These are phyloP conservation scores for Fusarium cicatricum DNA, from an alignment of 2,329 filamentous ascomycete species.

Conservation along the genomic window DNA sequence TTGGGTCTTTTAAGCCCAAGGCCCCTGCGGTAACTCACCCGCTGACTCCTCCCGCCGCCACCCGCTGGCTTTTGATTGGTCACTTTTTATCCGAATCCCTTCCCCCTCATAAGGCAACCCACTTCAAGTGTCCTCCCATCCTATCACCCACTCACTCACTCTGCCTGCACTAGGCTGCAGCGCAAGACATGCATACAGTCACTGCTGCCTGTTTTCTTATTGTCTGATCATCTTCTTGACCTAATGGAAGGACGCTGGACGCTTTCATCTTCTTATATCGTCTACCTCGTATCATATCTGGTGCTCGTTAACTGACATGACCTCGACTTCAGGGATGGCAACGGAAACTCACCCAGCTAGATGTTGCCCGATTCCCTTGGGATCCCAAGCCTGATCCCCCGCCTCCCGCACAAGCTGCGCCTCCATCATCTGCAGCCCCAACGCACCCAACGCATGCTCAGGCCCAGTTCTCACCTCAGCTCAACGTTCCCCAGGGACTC, in stretches of 20 bases:
- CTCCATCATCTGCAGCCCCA: slow-evolving; percentile 34
- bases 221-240: background rate
- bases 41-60: slow-evolving; percentile 32
- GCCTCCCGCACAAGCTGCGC: slow-evolving; percentile 47
- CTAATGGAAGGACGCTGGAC: background rate
- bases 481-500: slow-evolving; percentile 37
- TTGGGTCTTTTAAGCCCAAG: slow-evolving; percentile 63
- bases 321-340: slow-evolving; percentile 80
- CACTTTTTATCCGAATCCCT: slow-evolving; percentile 3
- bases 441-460: slow-evolving; percentile 44
- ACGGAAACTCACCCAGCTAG: slow-evolving; percentile 83
- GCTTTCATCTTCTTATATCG: background rate
- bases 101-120: slow-evolving; percentile 23
- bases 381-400: slow-evolving; percentile 81
- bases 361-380: slow-evolving; percentile 93
- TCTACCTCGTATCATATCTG: background rate
- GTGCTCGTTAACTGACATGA: slow-evolving; percentile 28
- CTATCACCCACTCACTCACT: slow-evolving; percentile 15
- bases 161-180: slow-evolving; percentile 18
- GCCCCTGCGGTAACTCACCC: slow-evolving; percentile 37
- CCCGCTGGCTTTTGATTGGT: slow-evolving; percentile 35
- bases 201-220: background rate
- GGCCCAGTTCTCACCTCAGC: slow-evolving; percentile 45
- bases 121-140: slow-evolving; percentile 20
- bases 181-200: slow-evolving; percentile 1